phyloP scores from a whole-genome alignment of 352 stramenopile species.

The Phytopythium chamaehyphon region DNA sequence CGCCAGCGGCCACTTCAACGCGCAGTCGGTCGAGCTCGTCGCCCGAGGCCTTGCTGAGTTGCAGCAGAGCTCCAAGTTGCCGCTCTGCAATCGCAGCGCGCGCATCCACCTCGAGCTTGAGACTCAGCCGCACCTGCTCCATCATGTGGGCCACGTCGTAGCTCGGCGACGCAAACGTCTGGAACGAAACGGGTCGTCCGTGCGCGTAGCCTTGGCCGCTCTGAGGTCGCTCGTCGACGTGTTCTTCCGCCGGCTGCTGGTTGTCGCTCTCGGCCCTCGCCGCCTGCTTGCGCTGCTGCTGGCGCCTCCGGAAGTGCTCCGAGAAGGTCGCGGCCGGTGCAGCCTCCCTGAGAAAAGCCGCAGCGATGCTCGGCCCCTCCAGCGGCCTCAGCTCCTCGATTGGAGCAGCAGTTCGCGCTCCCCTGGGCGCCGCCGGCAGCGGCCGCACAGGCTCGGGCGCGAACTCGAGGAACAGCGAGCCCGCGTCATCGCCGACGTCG shows the following conservation, averaged over 20 bases:
- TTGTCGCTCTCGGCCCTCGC: slow-evolving; percentile 19
- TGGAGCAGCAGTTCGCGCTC: no score
- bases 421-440: not conserved
- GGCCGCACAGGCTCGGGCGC: not conserved
- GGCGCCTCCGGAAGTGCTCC: slow-evolving; percentile 46
- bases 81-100: slow-evolving; percentile 70
- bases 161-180: slow-evolving; percentile 63
- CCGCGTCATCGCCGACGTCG: slow-evolving; percentile 2
- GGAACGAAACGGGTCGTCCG: slow-evolving; percentile 14
- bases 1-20: slow-evolving; percentile 62
- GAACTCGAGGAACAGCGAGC: slow-evolving; percentile 7
- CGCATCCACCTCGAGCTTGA: slow-evolving; percentile 81
- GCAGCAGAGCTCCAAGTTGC: slow-evolving; percentile 67
- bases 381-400: no score
- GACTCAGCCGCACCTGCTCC: slow-evolving; percentile 75
- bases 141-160: slow-evolving; percentile 85
- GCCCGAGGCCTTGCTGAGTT: slow-evolving; percentile 67
- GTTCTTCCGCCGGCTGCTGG: slow-evolving; percentile 21
- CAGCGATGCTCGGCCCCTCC: no score
- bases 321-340: slow-evolving; percentile 22
- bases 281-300: slow-evolving; percentile 33
- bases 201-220: not conserved
- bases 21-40: slow-evolving; percentile 71
- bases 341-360: no score
- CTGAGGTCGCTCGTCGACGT: slow-evolving; percentile 7